phyloP scores from a whole-genome alignment of 345 rosid genomes.

The Citrus inodora region DNA sequence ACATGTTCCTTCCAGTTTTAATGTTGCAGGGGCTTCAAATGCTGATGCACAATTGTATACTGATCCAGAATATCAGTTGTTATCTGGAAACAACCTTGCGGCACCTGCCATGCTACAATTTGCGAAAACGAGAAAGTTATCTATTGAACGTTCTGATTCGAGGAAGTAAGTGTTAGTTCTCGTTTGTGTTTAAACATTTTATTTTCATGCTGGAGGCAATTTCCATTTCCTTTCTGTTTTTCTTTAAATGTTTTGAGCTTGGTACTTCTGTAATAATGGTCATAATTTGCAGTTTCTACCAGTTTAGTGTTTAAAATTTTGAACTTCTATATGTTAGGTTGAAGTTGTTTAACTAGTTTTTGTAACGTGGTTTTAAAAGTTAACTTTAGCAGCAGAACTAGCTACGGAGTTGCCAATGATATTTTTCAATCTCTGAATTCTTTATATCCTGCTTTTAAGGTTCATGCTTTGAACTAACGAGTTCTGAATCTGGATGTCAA shows the following conservation, averaged over 20 bases:
- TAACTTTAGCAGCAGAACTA: not conserved
- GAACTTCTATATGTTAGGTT: not conserved
- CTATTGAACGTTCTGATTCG: constrained; percentile 77
- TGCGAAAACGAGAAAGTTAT: constrained; percentile 91
- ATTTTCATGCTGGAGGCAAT: not conserved
- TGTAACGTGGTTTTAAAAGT: not conserved
- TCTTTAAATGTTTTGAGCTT: not conserved
- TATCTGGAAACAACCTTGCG: constrained; percentile 57
- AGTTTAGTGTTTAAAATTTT: not conserved
- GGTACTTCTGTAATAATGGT: not conserved
- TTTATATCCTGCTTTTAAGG: not conserved
- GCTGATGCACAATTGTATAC: constrained; percentile 44
- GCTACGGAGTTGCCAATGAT: not conserved
- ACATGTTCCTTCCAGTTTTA: constrained; percentile 34
- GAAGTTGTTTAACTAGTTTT: not conserved
- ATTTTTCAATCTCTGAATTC: not conserved
- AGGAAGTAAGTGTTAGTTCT: constrained; percentile 58
- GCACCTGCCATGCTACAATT: constrained; percentile 76
- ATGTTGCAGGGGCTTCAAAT: constrained; percentile 49
- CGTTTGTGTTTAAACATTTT: not conserved
- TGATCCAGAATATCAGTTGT: constrained; percentile 71
- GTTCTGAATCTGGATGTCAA: not conserved
- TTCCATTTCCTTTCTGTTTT: not conserved
- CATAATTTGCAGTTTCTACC: not conserved
- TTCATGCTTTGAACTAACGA: not conserved